Evolutionary conservation across 2,329 filamentous ascomycete species (phyloP), one percentile per base, ranked within the genome.

Genomic region (Herpomyces periplanetae): DNA sequence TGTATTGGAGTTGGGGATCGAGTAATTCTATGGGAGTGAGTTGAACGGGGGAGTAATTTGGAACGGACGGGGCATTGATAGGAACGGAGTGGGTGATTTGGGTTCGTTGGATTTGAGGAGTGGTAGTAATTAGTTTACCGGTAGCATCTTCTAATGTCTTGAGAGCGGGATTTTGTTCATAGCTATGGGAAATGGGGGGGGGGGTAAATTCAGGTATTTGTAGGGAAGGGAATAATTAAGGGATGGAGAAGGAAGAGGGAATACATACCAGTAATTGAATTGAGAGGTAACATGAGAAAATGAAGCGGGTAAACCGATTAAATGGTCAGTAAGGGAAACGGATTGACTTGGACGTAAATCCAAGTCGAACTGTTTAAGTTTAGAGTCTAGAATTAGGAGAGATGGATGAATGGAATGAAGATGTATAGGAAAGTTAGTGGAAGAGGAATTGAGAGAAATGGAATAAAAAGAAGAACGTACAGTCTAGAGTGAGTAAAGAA

Each of bases 121-220:
- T 62, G 29, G 51, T 17, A 36, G 54, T 29, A 39, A 54, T 30
- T 38, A 51, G 31, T 47, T 65, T 37, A 45, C 52, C 36, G 30
- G 39, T 25, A 28, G 44, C 47, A 20, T 56, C 49, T 17, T 48
- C 35, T 3, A 43, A 40, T 23, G 55, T 56, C 20, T 56, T 57
- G 11, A 73, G 61, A 20, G 61, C 61, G 0, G 64, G 54, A 25
- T 87, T 87, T 38, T 88, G 75, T 14, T 64, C 60, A 38, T 84
- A 88, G 25, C 58, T 58, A 36, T 60, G 29, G 20, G 32, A 29
- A 5, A 18, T 26, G 29, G 20, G 26, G 26, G 18, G 26, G 25
- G 20, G 32, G 27, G 21, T 32, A 33, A 10, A 17, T 28, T 21
- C 27, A 34, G 21, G 30, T 32, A 12, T 20, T 26, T 20, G 22